Base-by-base conservation (phyloP, 2,329 filamentous ascomycete genomes). In the Cryphonectria naterciae region DNA sequence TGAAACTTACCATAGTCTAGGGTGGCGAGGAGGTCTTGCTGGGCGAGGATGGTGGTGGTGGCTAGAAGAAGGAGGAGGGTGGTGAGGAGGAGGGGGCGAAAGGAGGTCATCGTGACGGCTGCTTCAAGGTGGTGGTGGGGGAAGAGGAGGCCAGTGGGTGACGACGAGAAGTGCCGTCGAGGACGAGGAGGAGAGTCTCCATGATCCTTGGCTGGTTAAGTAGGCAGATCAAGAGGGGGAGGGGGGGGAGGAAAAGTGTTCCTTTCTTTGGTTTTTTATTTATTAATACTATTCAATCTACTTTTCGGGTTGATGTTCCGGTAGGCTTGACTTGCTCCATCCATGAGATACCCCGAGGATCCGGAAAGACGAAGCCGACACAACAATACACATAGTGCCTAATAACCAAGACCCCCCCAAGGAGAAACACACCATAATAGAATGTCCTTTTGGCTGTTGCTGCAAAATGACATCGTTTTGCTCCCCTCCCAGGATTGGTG, bases 1-100 rank as follows among this genome's bases (percentile, higher is more conserved):
- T 83, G 80, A 72, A 89, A 88, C 25, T 80, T 83, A 39, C 85
- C 85, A 74, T 87, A 87, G 76, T 84, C 82, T 8, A 86, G 80
- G 3, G 75, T 73, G 8, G 83, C 80, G 22, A 82, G 74, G 39
- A 84, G 81, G 41, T 80, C 71, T 65, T 74, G 73, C 65, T 74
- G 72, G 54, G 67, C 69, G 43, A 19, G n/a, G 68, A 52, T 17
- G 25, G 22, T 19, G 60, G 32, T 32, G 32, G 60, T 46, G 46
- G 56, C 28, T 11, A 72, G 56, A 25, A 46, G n/a, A n/a, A 39
- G 28, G 58, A 56, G 41, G 37, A 39, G 37, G 37, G 10, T 11
- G 37, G 10, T 11, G 10, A 39, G 61, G 35, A 68, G 22, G 56
- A 54, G 56, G 25, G 25, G 13, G 63, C 41, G 17, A n/a, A 35